A percentile compares a stretch with the other conserved stretches of the same genome.
These are phyloP conservation scores for Lactifluus subvellereus DNA, from an alignment of 768 basidiomycete genomes.

Conservation along the genomic window DNA sequence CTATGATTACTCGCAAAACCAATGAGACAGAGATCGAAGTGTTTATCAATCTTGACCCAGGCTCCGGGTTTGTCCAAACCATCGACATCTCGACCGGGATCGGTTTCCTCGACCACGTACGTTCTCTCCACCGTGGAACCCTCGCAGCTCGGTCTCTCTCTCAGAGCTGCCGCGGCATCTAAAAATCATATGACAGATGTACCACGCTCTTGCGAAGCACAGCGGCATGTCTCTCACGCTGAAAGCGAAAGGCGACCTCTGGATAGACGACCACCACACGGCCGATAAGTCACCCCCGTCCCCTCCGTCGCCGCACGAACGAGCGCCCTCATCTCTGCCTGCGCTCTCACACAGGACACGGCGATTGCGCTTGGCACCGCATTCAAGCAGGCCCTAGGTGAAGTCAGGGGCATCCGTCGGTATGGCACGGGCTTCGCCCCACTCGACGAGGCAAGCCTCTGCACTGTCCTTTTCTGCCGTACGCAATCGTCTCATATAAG, in stretches of 20 bases:
- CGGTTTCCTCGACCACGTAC: conserved; percentile 96
- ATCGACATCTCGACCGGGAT: conserved; percentile 92
- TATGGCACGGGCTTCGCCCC: conserved; percentile 98
- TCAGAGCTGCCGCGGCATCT: background rate
- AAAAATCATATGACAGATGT: conserved; percentile 65
- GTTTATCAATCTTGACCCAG: conserved; percentile 75
- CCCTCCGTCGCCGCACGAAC: conserved; percentile 15
- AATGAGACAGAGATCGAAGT: conserved; percentile 90
- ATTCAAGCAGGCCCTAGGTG: conserved; percentile 93
- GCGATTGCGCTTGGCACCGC: conserved; percentile 84
- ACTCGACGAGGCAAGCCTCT: conserved; percentile 75
- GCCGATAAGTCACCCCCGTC: conserved; percentile 70
- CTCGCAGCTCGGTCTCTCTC: background rate
- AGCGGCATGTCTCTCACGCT: conserved; percentile 87
- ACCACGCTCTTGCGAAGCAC: conserved; percentile 95
- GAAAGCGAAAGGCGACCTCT: conserved; percentile 91
- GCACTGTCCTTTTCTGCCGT: background rate
- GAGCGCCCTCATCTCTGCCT: conserved; percentile 1
- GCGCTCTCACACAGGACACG: conserved; percentile 64
- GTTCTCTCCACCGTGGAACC: conserved; percentile 24
- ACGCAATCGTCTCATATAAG: background rate
- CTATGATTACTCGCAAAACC: conserved; percentile 75
- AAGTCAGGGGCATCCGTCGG: conserved; percentile 87
- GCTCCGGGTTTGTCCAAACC: conserved; percentile 52
- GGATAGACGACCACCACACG: conserved; percentile 98